Evolutionary conservation across 768 basidiomycete genomes (phyloP).

Genomic region (Lactarius sanguifluus): DNA sequence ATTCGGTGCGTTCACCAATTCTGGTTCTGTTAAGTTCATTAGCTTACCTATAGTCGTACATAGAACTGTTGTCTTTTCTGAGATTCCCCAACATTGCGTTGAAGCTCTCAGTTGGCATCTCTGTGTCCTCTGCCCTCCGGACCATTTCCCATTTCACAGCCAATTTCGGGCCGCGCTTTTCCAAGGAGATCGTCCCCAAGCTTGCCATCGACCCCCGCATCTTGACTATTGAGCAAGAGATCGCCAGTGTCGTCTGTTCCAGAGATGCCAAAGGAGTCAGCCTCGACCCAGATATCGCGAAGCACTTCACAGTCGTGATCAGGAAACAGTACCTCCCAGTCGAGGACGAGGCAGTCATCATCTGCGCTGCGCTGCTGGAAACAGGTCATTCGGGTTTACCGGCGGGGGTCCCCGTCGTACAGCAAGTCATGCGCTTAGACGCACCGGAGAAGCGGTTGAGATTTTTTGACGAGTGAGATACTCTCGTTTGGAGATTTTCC

Average conservation of each 20-base stretch:
- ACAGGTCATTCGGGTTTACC: conserved; percentile 47
- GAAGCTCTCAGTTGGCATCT: conserved; percentile 55
- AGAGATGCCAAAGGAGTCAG: conserved; percentile 28
- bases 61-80: conserved; percentile 49
- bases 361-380: conserved; percentile 54
- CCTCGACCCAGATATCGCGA: conserved; percentile 46
- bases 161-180: conserved; percentile 57
- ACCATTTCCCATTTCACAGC: conserved; percentile 62
- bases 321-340: conserved; percentile 44
- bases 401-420: conserved; percentile 46
- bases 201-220: conserved; percentile 45
- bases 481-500: background rate
- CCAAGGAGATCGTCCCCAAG: conserved; percentile 48
- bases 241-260: conserved; percentile 48
- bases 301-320: conserved; percentile 54
- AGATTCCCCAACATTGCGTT: conserved; percentile 47
- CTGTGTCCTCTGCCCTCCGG: conserved; percentile 55
- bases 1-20: conserved; percentile 43
- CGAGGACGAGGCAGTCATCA: conserved; percentile 46
- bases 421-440: conserved; percentile 47
- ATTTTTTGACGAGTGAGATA: conserved; percentile 48
- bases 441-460: conserved; percentile 45
- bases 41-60: background rate
- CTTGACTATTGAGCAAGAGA: conserved; percentile 48
- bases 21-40: background rate